phyloP scores from a whole-genome alignment of 2,329 filamentous ascomycete genomes.

The Sclerotinia minor region DNA sequence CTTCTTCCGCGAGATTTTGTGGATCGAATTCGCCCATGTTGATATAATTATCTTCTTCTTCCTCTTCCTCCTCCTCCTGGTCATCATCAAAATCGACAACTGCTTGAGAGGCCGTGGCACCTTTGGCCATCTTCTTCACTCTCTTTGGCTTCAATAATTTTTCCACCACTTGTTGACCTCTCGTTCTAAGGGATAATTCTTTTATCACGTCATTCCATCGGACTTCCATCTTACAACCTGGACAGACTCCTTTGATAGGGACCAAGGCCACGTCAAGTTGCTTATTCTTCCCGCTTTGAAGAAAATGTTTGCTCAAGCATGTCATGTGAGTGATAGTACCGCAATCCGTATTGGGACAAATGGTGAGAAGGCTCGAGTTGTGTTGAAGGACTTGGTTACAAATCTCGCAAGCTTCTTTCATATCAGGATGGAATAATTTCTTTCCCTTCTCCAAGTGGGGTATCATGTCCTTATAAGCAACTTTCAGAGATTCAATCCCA shows the following conservation, averaged over 20 bases:
- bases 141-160: constrained; percentile 59
- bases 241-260: constrained; percentile 70
- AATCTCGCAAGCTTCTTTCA: constrained; percentile 55
- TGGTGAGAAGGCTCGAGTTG: constrained; percentile 54
- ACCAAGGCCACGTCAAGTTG: constrained; percentile 49
- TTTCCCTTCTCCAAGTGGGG: constrained; percentile 57
- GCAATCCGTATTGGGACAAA: constrained; percentile 56
- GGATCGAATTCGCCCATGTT: neutral
- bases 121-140: constrained; percentile 25
- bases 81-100: constrained; percentile 27
- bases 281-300: constrained; percentile 43
- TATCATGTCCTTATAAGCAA: constrained; percentile 57
- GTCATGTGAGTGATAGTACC: constrained; percentile 59
- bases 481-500: constrained; percentile 55
- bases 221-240: constrained; percentile 62
- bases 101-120: constrained; percentile 28
- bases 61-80: constrained; percentile 20
- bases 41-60: neutral
- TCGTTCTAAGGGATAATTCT: constrained; percentile 72
- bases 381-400: constrained; percentile 51
- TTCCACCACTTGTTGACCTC: constrained; percentile 69
- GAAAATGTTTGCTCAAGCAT: constrained; percentile 58
- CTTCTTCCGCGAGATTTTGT: neutral
- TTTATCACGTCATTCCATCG: constrained; percentile 79
- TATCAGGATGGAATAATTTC: constrained; percentile 56